Evolutionary conservation across 2,329 filamentous ascomycete genomes (phyloP).

Genomic region (Fusarium secorum): DNA sequence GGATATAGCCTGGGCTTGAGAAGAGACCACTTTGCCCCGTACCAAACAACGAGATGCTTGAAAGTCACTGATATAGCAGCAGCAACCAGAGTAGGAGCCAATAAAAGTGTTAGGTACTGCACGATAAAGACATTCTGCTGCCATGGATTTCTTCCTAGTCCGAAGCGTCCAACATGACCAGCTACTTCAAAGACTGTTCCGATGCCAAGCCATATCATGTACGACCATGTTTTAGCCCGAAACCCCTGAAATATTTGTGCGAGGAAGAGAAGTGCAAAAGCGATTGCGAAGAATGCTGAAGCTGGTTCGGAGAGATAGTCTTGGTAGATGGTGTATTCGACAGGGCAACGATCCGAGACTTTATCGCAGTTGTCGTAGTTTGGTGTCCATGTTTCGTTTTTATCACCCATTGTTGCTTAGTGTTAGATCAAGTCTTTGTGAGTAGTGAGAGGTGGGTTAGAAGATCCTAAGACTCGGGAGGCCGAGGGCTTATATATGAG

Average conservation of each 20-base stretch:
- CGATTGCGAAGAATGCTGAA: slow-evolving; percentile 45
- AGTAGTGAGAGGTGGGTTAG: no score
- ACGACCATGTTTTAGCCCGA: slow-evolving; percentile 50
- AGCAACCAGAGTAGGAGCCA: slow-evolving; percentile 54
- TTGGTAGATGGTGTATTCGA: slow-evolving; percentile 39
- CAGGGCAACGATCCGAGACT: slow-evolving; percentile 36
- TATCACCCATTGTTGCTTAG: slow-evolving; percentile 1
- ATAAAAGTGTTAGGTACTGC: slow-evolving; percentile 52
- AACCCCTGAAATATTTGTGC: slow-evolving; percentile 46
- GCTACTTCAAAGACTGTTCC: slow-evolving; percentile 51
- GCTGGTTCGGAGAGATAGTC: slow-evolving; percentile 31
- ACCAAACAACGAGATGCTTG: slow-evolving; percentile 55
- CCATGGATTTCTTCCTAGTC: slow-evolving; percentile 52
- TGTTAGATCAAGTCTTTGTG: background rate
- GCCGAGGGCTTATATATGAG: background rate
- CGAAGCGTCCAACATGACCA: slow-evolving; percentile 53
- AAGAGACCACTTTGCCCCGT: slow-evolving; percentile 51
- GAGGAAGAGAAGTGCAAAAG: slow-evolving; percentile 47
- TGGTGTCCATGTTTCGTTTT: slow-evolving; percentile 4
- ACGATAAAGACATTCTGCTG: slow-evolving; percentile 49
- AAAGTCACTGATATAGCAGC: slow-evolving; percentile 57
- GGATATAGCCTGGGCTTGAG: slow-evolving; percentile 55
- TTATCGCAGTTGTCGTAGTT: slow-evolving; percentile 30
- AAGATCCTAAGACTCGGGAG: background rate
- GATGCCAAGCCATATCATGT: slow-evolving; percentile 47